phyloP scores from a whole-genome alignment of 768 basidiomycete genomes.

The Coprinellus aureogranulatus region DNA sequence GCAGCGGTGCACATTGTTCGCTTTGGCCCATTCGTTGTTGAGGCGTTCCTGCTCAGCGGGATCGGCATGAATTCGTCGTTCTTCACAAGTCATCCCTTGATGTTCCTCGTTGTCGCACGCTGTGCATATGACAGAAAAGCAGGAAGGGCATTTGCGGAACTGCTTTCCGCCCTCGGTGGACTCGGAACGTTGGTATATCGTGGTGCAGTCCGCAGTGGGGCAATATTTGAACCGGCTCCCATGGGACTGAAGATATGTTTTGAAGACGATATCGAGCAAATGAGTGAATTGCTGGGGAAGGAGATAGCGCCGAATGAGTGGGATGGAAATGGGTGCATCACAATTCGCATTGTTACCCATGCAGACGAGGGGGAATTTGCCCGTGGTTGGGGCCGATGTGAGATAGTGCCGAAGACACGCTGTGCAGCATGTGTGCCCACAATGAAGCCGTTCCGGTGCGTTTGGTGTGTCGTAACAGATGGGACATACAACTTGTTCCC shows the following conservation, averaged over 20 bases:
- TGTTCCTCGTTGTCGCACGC: constrained; percentile 50
- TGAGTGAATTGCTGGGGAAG: constrained; percentile 46
- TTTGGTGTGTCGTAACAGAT: constrained; percentile 50
- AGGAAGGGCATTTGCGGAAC: constrained; percentile 67
- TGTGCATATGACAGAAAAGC: constrained; percentile 50
- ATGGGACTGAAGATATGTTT: constrained; percentile 51
- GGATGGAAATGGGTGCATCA: constrained; percentile 49
- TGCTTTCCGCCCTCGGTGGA: constrained; percentile 29
- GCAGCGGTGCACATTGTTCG: constrained; percentile 43
- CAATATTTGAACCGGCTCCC: constrained; percentile 63
- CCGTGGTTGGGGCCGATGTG: constrained; percentile 36
- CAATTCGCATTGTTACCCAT: constrained; percentile 61
- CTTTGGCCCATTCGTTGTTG: constrained; percentile 38
- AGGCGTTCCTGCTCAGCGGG: constrained; percentile 41
- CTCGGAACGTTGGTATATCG: constrained; percentile 69
- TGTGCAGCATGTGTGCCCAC: constrained; percentile 51
- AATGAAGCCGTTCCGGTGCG: constrained; percentile 39
- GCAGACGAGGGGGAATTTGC: constrained; percentile 61
- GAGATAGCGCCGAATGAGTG: constrained; percentile 50
- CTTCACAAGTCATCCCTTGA: constrained; percentile 50
- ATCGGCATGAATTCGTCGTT: constrained; percentile 30
- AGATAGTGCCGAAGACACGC: constrained; percentile 49
- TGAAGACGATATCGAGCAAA: constrained; percentile 54
- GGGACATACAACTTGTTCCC: constrained; percentile 39
- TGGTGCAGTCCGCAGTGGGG: constrained; percentile 74